Percentiles rank a stretch among this genome's conserved stretches.
Evolutionary conservation across 202 grass and related monocot genomes (phyloP).

Genomic region (Zoysia matrella): DNA sequence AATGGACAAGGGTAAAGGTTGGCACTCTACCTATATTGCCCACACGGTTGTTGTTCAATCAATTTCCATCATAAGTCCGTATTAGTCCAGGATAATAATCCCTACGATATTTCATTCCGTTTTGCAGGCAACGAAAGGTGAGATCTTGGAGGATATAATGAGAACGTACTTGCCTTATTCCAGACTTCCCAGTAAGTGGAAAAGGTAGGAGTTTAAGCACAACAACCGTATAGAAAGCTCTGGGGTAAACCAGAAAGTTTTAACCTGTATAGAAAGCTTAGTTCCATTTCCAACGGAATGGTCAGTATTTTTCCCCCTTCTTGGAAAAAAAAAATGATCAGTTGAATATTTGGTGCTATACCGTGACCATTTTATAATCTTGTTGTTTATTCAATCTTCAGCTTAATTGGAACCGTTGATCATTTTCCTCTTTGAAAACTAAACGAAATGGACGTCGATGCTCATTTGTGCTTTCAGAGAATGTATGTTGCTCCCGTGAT

Average conservation of each 20-base stretch:
- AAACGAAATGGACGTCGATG: not conserved
- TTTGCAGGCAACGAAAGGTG: slow-evolving; percentile 31
- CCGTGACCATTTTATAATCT: too few relatives aligned
- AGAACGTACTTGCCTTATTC: slow-evolving; percentile 7
- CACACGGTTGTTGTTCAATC: slow-evolving; percentile 2
- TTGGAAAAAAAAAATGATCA: not conserved
- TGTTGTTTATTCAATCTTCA: not conserved
- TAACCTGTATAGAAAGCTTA: slow-evolving; percentile 31
- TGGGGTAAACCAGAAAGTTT: slow-evolving; percentile 1
- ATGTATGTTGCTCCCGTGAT: not conserved
- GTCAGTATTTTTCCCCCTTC: not conserved
- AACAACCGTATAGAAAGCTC: not conserved
- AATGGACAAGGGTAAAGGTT: slow-evolving; percentile 41
- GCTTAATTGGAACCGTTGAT: not conserved
- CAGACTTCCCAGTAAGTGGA: not conserved
- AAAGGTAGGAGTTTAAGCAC: not conserved
- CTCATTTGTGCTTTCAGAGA: not conserved
- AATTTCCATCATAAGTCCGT: not conserved
- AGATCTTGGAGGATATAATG: slow-evolving; percentile 19
- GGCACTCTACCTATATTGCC: slow-evolving; percentile 18
- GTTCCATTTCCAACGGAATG: slow-evolving; percentile 10
- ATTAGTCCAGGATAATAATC: not conserved
- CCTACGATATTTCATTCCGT: slow-evolving; percentile 14
- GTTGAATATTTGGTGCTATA: not conserved
- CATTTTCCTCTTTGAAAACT: not conserved